Percentiles rank a stretch among this genome's conserved stretches.
Evolutionary conservation across 2,329 filamentous ascomycete species (phyloP).

Genomic region (Botrytis squamosa): DNA sequence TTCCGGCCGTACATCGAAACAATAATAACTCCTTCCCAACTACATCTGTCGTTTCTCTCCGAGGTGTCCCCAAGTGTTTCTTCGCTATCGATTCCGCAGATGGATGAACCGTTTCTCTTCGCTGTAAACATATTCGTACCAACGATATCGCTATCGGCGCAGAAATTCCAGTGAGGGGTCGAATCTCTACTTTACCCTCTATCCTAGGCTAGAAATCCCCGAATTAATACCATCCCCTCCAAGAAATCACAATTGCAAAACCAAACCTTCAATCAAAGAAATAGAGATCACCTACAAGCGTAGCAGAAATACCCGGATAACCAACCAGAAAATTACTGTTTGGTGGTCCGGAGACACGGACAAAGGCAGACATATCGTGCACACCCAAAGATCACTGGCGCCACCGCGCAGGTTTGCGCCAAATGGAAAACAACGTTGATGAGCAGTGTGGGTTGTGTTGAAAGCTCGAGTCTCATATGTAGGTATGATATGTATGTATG

Average conservation of each 20-base stretch:
- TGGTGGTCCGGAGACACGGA: constrained; percentile 94
- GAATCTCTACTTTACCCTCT: constrained; percentile 96
- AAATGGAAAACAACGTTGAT: constrained; percentile 30
- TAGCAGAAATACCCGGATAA: constrained; percentile 97
- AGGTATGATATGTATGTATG: background rate
- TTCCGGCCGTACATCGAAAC: constrained; percentile 80
- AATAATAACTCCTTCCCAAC: constrained; percentile 95
- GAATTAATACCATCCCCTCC: constrained; percentile 21
- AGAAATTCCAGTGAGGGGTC: constrained; percentile 79
- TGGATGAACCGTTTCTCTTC: constrained; percentile 94
- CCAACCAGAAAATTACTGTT: constrained; percentile 97
- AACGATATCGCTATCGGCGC: constrained; percentile 89
- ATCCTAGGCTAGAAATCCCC: constrained; percentile 73
- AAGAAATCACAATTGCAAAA: constrained; percentile 26
- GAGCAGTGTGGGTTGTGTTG: constrained; percentile 23
- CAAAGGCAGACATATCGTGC: constrained; percentile 68
- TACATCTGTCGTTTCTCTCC: constrained; percentile 86
- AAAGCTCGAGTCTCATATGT: constrained; percentile 22
- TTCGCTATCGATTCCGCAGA: constrained; percentile 92
- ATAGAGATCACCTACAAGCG: constrained; percentile 67
- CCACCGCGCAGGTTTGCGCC: constrained; percentile 36
- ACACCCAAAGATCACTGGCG: constrained; percentile 36
- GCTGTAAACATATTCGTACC: constrained; percentile 89
- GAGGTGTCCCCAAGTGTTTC: constrained; percentile 83
- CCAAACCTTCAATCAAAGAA: constrained; percentile 17